Base-by-base conservation (phyloP, 306 rosid genomes). In the Lotus japonicus region DNA sequence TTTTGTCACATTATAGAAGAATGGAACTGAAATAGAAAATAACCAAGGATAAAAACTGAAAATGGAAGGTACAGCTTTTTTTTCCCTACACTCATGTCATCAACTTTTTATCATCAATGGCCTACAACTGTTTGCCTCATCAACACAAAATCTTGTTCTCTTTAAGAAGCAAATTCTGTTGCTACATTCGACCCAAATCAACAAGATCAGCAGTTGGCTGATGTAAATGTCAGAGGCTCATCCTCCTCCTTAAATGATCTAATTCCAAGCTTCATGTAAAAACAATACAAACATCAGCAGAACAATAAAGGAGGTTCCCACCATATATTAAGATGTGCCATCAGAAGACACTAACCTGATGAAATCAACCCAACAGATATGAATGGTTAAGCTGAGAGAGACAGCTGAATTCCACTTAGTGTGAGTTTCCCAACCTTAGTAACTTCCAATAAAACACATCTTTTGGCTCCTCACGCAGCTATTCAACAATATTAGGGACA, bases 401-500 rank as follows among this genome's bases (percentile, higher is more conserved):
- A 61, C 7, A 41, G 19, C 46, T 45, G 46, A 72, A 26, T 41
- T 6, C 48, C 64, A 36, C 1, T 46, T 45, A 36, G 52, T 28
- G 50, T 55, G 50, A 48, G 58, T 33, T 28, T 49, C 5, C 14
- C 11, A 7, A 49, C 68, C 28, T 55, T 0, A 10, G 42, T 9
- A 19, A 33, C 21, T 57, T 68, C 53, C 54, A 57, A 23, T 41
- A n/a, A 68, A 68, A 63, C 19, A 58, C 70, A 28, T 50, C 43
- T 51, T 53, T 31, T 50, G 55, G 62, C 68, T 28, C 76, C 68
- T 56, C 42, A 53, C 4, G 42, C 67, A 38, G 49, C 67, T 78
- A 84, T 21, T 84, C 86, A 68, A 53, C 77, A 62, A 73, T 58
- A 55, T 68, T 81, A 13, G 97, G 97, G 59, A 79, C 80, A 74